A percentile compares a stretch with the other conserved stretches of the same genome.
Conservation (phyloP, 768 basidiomycete species). For the Suillus subalutaceus region DNA sequence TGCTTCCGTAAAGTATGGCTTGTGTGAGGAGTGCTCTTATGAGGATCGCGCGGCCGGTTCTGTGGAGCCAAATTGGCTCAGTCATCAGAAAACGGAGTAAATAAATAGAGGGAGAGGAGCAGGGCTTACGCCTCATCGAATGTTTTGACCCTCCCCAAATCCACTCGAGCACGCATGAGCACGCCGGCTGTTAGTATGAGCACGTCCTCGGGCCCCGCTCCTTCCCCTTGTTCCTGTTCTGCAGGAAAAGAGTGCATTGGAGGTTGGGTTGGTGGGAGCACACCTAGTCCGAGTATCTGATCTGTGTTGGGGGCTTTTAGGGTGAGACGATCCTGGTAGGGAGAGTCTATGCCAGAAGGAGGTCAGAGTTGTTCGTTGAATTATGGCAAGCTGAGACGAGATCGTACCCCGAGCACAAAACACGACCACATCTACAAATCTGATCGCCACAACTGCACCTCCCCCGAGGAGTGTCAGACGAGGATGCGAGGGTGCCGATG, state of each 20-base stretch:
- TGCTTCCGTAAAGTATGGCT: slow-evolving; percentile 76
- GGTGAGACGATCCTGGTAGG: slow-evolving; percentile 72
- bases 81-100: background rate
- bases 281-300: slow-evolving; percentile 71
- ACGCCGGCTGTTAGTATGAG: slow-evolving; percentile 60
- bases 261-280: slow-evolving; percentile 31
- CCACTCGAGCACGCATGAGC: slow-evolving; percentile 68
- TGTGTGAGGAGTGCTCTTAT: slow-evolving; percentile 83
- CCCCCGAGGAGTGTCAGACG: slow-evolving; percentile 61
- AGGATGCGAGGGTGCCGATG: slow-evolving; percentile 73
- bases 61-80: slow-evolving; percentile 26
- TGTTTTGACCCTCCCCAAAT: slow-evolving; percentile 58
- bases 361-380: slow-evolving; percentile 1
- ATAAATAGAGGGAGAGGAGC: background rate
- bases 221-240: slow-evolving; percentile 14
- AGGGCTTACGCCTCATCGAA: slow-evolving; percentile 66
- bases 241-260: slow-evolving; percentile 22
- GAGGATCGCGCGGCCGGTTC: slow-evolving; percentile 65
- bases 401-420: slow-evolving; percentile 65
- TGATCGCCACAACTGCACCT: slow-evolving; percentile 61
- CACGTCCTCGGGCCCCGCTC: slow-evolving; percentile 15
- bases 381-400: background rate
- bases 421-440: slow-evolving; percentile 79
- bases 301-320: slow-evolving; percentile 65
- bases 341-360: slow-evolving; percentile 49